Base-by-base conservation (phyloP, 371 early-diverging fungal genomes). In the Saksenaea oblongispora region DNA sequence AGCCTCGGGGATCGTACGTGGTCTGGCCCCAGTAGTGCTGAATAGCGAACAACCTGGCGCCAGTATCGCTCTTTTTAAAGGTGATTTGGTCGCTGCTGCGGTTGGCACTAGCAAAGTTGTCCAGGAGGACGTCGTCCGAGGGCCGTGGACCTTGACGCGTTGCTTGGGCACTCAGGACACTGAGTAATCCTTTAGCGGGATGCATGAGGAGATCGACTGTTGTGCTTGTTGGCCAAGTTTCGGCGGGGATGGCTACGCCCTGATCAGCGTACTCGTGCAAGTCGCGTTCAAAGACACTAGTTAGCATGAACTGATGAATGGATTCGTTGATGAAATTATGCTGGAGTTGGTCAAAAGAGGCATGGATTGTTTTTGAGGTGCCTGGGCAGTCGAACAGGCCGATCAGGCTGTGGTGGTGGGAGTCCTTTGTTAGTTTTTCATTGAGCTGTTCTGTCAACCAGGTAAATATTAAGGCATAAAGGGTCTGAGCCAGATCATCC, bases 391-490 rank as follows among this genome's bases (percentile, higher is more conserved):
- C 91, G 53, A 91, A 66, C 5, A 92, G 65, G 5, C 87, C 85
- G 31, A 93, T 82, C 58, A 89, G 85, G 66, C 91, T 87, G 44
- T 84, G 79, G 24, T 47, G 51, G 22, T 47, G 27, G 9, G 84
- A 69, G 4, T 85, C 82, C n/a, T 78, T 79, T 58, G 84, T 75
- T 34, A 95, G 75, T 13, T 88, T 85, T 5, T 79, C 70, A 75
- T 96, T 96, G 67, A 94, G 83, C 64, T 90, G 89, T 67, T 94
- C 96, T 14, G 93, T 82, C 24, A 97, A 64, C 91, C 95, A 96
- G 18, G 87, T 82, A 70, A 94, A 90, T 18, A 95, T 68, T 7
- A 94, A 80, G 17, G 84, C 84, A 71, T 95, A 96, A 14, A 97
- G 83, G 5, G 88, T 76, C 53, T 85, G 79, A 0, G 94, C 92